Conservation (phyloP, 495 filamentous ascomycete genomes). For the Penicillium simplicissimum region DNA sequence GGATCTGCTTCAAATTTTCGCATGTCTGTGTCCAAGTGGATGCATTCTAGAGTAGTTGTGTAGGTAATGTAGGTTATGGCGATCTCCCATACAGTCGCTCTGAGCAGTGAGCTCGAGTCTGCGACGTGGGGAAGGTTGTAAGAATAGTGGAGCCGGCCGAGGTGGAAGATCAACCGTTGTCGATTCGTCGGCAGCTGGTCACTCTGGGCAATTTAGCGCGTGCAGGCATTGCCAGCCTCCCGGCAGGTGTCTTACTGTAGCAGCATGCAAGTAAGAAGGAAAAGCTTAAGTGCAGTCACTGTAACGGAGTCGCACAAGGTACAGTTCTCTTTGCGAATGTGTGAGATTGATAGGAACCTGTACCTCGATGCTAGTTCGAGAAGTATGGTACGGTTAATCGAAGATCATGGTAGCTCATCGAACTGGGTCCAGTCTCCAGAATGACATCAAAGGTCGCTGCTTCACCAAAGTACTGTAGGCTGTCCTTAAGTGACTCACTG, state of each 20-base stretch:
- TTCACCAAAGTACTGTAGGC: not conserved
- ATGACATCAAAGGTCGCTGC: slow-evolving; percentile 29
- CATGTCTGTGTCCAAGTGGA: not conserved
- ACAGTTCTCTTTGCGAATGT: not conserved
- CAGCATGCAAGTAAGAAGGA: not conserved
- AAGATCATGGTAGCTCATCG: slow-evolving; percentile 16
- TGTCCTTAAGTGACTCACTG: not conserved
- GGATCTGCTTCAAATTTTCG: not conserved
- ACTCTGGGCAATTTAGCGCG: slow-evolving; percentile 3
- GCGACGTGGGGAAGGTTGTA: slow-evolving; percentile 15
- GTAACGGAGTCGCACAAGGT: not conserved
- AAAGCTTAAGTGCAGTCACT: not conserved
- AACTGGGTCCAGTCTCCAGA: slow-evolving; percentile 22
- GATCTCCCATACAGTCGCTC: slow-evolving; percentile 1
- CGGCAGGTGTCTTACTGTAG: not conserved
- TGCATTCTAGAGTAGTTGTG: not conserved
- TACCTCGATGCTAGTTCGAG: not conserved
- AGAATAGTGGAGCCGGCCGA: slow-evolving; percentile 25
- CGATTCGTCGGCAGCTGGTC: not conserved
- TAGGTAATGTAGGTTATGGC: not conserved
- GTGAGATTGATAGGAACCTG: not conserved
- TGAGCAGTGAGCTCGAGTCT: not conserved
- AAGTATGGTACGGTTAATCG: slow-evolving; percentile 2
- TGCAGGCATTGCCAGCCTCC: too few relatives aligned
- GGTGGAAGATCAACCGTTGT: slow-evolving; percentile 20